Evolutionary conservation across 441 rosid genomes (phyloP).

Genomic region (Macaranga tanarius): DNA sequence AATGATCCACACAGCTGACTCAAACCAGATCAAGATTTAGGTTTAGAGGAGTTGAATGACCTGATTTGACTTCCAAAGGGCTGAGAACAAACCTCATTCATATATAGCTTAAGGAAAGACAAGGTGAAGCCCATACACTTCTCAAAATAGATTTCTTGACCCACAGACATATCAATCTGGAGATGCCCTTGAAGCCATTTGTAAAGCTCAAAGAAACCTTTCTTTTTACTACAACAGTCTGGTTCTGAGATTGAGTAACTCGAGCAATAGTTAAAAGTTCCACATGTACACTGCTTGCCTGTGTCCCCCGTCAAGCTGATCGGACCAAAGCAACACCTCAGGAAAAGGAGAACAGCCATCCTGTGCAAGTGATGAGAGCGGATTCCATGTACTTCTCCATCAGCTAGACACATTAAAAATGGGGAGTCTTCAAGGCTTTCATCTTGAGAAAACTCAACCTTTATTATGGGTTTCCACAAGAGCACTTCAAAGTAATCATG

Average conservation of each 20-base stretch:
- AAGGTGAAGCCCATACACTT: conserved; percentile 46
- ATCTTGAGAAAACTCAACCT: conserved; percentile 30
- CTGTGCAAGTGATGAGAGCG: conserved; percentile 60
- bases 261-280: conserved; percentile 29
- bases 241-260: conserved; percentile 24
- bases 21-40: neutral
- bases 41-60: neutral
- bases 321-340: conserved; percentile 65
- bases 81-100: conserved; percentile 63
- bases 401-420: conserved; percentile 44
- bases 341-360: conserved; percentile 60
- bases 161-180: conserved; percentile 28
- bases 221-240: conserved; percentile 38
- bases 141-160: conserved; percentile 37
- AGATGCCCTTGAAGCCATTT: conserved; percentile 64
- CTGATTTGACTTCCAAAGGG: neutral
- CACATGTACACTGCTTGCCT: conserved; percentile 36
- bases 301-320: conserved; percentile 41
- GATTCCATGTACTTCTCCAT: conserved; percentile 31
- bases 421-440: conserved; percentile 77
- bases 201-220: conserved; percentile 51
- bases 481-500: conserved; percentile 56
- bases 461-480: conserved; percentile 40
- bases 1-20: neutral
- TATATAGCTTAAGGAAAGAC: conserved; percentile 66